Percentiles rank a stretch among this genome's conserved stretches.
These are phyloP conservation scores for Erysimum pusillum DNA, from an alignment of 441 rosid genomes.

Conservation along the genomic window DNA sequence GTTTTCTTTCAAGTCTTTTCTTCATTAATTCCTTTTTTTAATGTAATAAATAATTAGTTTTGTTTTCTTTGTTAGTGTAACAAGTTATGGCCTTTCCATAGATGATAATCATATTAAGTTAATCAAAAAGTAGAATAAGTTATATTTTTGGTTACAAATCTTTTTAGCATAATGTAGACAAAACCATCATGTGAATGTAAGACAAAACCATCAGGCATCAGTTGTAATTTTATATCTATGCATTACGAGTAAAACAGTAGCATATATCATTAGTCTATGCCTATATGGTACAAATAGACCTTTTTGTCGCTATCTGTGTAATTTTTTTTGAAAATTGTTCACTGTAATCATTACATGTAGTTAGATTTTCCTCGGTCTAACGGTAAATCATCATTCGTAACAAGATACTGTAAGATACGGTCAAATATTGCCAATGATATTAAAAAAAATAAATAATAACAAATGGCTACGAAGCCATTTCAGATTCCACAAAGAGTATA, in stretches of 20 bases:
- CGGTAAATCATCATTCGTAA: no score
- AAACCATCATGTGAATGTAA: no score
- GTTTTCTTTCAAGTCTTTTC: neutral
- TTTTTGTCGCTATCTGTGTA: neutral
- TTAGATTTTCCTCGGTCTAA: no score
- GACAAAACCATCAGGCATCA: no score
- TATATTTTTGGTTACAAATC: neutral
- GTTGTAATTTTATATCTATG: no score
- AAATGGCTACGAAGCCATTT: neutral
- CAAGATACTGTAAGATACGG: neutral
- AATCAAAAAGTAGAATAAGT: neutral
- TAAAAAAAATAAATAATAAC: no score
- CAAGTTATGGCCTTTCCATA: neutral
- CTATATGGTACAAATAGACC: no score
- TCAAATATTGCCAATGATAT: neutral
- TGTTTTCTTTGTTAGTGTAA: neutral
- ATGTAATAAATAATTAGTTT: neutral
- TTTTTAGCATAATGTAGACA: no score
- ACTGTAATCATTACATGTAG: neutral
- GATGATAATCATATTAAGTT: neutral
- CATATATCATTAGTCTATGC: no score
- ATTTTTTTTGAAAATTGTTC: neutral
- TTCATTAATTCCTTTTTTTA: neutral
- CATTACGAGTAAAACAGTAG: no score
- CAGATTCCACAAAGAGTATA: neutral